These are phyloP conservation scores for Macadamia integrifolia DNA, from an alignment of 164 flowering plant species.

Conservation along the genomic window DNA sequence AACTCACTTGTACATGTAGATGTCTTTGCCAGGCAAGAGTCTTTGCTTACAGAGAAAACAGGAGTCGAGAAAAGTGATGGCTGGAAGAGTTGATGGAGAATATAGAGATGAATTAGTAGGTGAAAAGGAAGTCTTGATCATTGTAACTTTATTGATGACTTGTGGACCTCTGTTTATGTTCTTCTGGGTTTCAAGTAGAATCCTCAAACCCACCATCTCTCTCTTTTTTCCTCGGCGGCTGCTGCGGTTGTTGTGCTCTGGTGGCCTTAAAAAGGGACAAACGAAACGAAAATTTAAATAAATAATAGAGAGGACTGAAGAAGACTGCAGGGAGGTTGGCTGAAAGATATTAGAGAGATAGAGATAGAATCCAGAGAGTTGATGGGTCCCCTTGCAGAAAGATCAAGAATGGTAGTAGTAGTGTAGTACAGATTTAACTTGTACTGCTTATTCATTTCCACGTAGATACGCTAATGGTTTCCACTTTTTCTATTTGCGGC, in stretches of 20 bases:
- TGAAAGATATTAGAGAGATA: too few species aligned
- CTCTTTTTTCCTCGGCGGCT: neutral
- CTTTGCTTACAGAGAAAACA: constrained; percentile 60
- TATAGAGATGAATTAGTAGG: neutral
- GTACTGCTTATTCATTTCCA: constrained; percentile 6
- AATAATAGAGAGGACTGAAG: too few species aligned
- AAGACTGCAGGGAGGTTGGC: too few species aligned
- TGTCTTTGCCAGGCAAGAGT: constrained; percentile 60
- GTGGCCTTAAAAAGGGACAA: neutral
- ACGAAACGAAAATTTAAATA: neutral
- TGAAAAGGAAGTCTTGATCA: constrained; percentile 12
- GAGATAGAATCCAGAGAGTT: too few species aligned
- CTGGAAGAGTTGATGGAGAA: constrained; percentile 13
- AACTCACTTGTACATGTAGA: constrained; percentile 78
- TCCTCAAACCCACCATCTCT: constrained; percentile 69
- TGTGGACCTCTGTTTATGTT: constrained; percentile 25
- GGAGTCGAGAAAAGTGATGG: constrained; percentile 35
- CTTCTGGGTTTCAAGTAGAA: constrained; percentile 48
- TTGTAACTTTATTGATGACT: constrained; percentile 41
- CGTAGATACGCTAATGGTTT: neutral
- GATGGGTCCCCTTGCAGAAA: neutral
- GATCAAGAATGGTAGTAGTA: neutral
- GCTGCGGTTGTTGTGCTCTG: neutral
- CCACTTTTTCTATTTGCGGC: neutral
- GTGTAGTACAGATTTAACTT: constrained; percentile 2